phyloP scores from a whole-genome alignment of 169 alveolate species.

The Eimeria tenella region DNA sequence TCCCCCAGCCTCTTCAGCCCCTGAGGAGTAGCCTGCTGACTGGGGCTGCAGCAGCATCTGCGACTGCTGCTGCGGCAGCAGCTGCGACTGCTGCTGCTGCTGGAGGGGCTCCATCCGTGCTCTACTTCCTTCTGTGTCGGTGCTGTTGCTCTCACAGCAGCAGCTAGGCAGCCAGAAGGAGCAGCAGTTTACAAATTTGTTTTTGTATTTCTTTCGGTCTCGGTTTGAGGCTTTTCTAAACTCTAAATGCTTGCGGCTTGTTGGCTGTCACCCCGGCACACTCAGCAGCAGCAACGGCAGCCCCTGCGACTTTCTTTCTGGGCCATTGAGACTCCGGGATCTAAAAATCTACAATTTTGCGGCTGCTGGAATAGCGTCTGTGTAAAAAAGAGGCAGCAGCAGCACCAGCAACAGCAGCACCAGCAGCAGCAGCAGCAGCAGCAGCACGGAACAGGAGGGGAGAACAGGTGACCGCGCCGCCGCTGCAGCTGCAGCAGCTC shows the following conservation, averaged over 20 bases:
- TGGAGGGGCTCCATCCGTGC: constrained; percentile 43
- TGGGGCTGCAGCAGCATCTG: background rate
- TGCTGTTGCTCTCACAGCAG: background rate
- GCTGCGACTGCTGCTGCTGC: background rate
- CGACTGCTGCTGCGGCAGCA: background rate
- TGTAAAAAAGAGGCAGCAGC: background rate
- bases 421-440: constrained; percentile 28
- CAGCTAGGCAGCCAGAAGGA: background rate
- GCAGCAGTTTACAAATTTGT: background rate
- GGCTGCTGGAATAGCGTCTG: no score
- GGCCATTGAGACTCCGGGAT: no score
- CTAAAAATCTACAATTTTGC: no score
- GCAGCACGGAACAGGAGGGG: background rate
- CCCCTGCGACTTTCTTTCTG: no score
- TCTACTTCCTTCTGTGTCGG: background rate
- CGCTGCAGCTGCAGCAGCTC: background rate
- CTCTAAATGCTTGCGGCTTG: no score
- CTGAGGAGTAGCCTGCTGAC: background rate
- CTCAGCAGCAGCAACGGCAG: no score
- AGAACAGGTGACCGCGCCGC: constrained; percentile 2
- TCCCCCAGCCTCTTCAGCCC: background rate
- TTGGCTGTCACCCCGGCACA: no score
- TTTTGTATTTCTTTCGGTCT: background rate
- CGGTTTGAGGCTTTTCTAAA: no score
- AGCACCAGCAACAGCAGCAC: no score